Evolutionary conservation across 2,329 filamentous ascomycete species (phyloP), one percentile per base, ranked within the genome.

Genomic region (Paradendryphiella salina): DNA sequence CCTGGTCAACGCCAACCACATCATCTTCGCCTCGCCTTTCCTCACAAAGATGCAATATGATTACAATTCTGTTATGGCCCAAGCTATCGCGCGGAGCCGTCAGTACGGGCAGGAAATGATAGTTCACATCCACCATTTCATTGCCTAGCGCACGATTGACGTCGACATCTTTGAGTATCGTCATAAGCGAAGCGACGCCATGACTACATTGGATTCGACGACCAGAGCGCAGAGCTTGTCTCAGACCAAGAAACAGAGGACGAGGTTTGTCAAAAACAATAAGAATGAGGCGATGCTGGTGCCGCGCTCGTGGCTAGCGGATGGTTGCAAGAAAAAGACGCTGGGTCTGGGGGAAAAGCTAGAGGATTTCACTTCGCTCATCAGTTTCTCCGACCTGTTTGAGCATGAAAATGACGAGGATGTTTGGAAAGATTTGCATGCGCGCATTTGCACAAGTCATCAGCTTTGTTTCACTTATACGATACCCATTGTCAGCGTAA

Each of bases 71-170:
- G 76, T 78, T 0, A 86, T 86, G 80, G 79, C 76, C 0, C 85
- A 88, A 54, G 84, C 84, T 0, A 82, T 87, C 15, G 85, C 85
- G 1, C 79, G 85, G 31, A 77, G 79, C 7, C 76, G 79, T 5
- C 77, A 85, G 1, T 83, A 80, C 48, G 81, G 83, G 0, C 85
- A 88, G 61, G 69, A 71, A 31, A 82, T 79, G 59, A 65, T 67
- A 1, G 84, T 88, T 1, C 75, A 82, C 45, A 77, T 86, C 13
- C 85, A 85, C 62, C 79, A 93, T 1, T 85, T 97, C 15, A 86
- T 96, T 7, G 94, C 90, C 9, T 87, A 96, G 66, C 87, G 95
- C 67, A 79, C 77, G 1, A 76, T 79, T 32, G 77, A 79, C 31
- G 73, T 79, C 1, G 76, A 79, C 50, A 74, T 79, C 13, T 54